Evolutionary conservation across 2,329 filamentous ascomycete genomes (phyloP).

Genomic region (Scedosporium aurantiacum): DNA sequence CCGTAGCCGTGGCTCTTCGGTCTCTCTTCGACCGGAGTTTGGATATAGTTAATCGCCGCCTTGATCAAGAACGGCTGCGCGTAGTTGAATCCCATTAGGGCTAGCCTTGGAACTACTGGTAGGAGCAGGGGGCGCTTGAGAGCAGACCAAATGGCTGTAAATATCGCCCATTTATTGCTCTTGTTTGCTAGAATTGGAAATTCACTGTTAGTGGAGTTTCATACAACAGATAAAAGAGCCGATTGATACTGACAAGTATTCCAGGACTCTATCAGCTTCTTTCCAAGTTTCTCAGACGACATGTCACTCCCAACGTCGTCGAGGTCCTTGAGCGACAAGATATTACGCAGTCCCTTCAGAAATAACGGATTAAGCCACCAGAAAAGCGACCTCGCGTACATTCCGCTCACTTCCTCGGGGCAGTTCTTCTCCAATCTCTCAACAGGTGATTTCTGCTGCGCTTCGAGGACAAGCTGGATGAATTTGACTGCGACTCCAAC

Average conservation of each 20-base stretch:
- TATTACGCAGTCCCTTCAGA: conserved; percentile 12
- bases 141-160: not conserved
- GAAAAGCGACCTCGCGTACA: conserved; percentile 12
- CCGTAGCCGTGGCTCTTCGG: not conserved
- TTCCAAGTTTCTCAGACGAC: not conserved
- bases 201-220: not conserved
- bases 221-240: not conserved
- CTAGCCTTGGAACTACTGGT: conserved; percentile 2
- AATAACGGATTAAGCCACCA: conserved; percentile 23
- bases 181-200: not conserved
- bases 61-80: conserved; percentile 11
- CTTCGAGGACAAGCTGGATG: not conserved
- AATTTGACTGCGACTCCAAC: not conserved
- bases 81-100: conserved; percentile 7
- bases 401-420: not conserved
- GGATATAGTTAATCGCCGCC: not conserved
- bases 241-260: not conserved
- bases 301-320: conserved; percentile 9
- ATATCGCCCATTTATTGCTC: not conserved
- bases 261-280: not conserved
- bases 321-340: conserved; percentile 9
- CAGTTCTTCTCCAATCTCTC: not conserved
- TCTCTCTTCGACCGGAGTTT: not conserved
- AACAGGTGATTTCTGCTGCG: not conserved
- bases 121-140: not conserved